Conservation (phyloP, 2,329 filamentous ascomycete genomes). For the Trichoderma atroviride region DNA sequence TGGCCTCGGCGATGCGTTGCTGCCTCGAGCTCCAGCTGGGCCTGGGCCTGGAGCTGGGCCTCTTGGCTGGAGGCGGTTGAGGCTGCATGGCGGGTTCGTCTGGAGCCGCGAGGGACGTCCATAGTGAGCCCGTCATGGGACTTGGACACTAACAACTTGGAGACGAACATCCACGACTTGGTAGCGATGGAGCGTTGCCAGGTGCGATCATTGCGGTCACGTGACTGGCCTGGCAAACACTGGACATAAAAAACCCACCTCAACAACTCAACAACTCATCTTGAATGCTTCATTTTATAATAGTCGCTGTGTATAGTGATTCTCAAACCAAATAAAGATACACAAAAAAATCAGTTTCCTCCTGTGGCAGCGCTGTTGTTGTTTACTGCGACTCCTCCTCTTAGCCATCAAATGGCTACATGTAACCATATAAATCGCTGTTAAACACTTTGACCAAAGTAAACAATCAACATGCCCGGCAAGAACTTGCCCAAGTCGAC, state of each 20-base stretch:
- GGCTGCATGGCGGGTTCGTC: conserved; percentile 38
- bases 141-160: not conserved
- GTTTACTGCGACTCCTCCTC: not conserved
- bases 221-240: not conserved
- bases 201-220: not conserved
- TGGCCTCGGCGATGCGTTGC: conserved; percentile 19
- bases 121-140: conserved; percentile 29
- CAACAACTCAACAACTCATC: not conserved
- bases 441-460: not conserved
- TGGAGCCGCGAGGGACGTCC: conserved; percentile 39
- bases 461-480: not conserved
- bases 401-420: not conserved
- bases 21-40: conserved; percentile 24
- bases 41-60: conserved; percentile 19
- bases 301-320: not conserved
- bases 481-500: not conserved
- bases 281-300: not conserved
- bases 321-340: not conserved
- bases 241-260: no score
- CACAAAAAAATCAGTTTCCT: not conserved
- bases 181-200: not conserved
- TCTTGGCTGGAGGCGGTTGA: conserved; percentile 30
- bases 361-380: not conserved
- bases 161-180: no score
- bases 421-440: not conserved